These are phyloP conservation scores for Claviceps sp. DNA, from an alignment of 2,329 filamentous ascomycete genomes.

Conservation along the genomic window DNA sequence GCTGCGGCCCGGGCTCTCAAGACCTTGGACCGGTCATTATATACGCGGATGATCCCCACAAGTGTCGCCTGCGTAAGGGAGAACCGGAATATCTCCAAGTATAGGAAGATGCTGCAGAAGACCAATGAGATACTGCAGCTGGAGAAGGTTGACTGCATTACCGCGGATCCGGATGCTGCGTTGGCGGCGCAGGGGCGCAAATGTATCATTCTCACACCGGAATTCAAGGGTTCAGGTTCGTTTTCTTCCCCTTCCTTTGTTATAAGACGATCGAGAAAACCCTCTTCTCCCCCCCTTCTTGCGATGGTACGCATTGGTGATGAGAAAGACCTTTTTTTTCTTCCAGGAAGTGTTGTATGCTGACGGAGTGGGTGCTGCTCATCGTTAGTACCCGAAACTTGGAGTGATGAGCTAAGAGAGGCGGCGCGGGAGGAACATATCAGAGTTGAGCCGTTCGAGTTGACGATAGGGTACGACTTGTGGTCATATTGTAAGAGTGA, in stretches of 20 bases:
- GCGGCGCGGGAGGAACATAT: constrained; percentile 57
- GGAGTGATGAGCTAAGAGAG: constrained; percentile 56
- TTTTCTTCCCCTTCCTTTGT: constrained; percentile 2
- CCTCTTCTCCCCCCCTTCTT: not conserved
- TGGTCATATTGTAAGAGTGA: constrained; percentile 63
- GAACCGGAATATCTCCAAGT: constrained; percentile 58
- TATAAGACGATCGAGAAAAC: not conserved
- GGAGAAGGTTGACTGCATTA: constrained; percentile 51
- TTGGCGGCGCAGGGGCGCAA: constrained; percentile 42
- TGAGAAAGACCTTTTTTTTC: not conserved
- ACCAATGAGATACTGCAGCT: constrained; percentile 52
- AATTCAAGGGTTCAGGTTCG: constrained; percentile 39
- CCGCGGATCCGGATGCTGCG: constrained; percentile 45
- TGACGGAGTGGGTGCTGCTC: not conserved
- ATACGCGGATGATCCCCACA: constrained; percentile 61
- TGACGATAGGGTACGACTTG: constrained; percentile 69
- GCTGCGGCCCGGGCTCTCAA: constrained; percentile 61
- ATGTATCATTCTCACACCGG: constrained; percentile 45
- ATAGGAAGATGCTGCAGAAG: constrained; percentile 51
- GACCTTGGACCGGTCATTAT: constrained; percentile 71
- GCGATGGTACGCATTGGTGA: too few species aligned
- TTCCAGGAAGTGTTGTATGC: not conserved
- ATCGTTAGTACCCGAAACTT: constrained; percentile 45
- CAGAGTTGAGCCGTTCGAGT: constrained; percentile 58
- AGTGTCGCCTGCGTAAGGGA: constrained; percentile 69